A percentile compares a stretch with the other conserved stretches of the same genome.
Evolutionary conservation across 2,329 filamentous ascomycete genomes (phyloP).

Genomic region (Penicillium capsulatum): DNA sequence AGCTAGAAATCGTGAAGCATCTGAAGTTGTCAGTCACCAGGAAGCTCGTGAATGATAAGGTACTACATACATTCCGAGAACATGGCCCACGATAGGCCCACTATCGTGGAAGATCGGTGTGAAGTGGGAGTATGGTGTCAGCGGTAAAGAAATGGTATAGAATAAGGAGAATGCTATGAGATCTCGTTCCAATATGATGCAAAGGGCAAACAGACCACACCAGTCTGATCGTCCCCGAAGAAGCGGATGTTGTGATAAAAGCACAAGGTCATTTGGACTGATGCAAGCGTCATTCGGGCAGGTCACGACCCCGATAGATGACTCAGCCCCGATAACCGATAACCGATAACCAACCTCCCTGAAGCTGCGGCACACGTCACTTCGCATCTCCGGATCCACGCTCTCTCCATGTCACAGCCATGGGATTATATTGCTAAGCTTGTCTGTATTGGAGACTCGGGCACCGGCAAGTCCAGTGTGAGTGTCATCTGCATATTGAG

Average conservation of each 20-base stretch:
- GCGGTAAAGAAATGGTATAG: neutral
- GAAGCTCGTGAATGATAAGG: neutral
- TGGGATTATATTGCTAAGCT: constrained; percentile 99
- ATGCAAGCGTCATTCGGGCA: constrained; percentile 36
- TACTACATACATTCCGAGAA: constrained; percentile 81
- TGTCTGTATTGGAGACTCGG: constrained; percentile 93
- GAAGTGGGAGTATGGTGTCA: constrained; percentile 2
- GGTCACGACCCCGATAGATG: constrained; percentile 34
- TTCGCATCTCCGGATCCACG: constrained; percentile 3
- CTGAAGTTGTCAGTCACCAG: constrained; percentile 48
- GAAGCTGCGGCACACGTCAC: constrained; percentile 5
- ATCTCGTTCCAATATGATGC: neutral
- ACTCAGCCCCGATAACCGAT: constrained; percentile 29
- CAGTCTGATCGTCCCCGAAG: neutral
- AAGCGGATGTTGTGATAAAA: neutral
- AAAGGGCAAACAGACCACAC: neutral
- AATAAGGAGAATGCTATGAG: neutral
- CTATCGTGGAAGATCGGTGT: constrained; percentile 12
- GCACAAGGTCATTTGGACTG: constrained; percentile 17
- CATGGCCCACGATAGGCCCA: constrained; percentile 55
- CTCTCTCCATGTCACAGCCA: constrained; percentile 51
- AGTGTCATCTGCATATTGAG: constrained; percentile 18
- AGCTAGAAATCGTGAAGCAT: constrained; percentile 92
- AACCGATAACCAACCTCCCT: constrained; percentile 1
- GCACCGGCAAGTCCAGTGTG: constrained; percentile 84